Percentiles rank a stretch among this genome's conserved stretches.
Evolutionary conservation across 208 protist species (phyloP).

Genomic region (Leishmania tropica): DNA sequence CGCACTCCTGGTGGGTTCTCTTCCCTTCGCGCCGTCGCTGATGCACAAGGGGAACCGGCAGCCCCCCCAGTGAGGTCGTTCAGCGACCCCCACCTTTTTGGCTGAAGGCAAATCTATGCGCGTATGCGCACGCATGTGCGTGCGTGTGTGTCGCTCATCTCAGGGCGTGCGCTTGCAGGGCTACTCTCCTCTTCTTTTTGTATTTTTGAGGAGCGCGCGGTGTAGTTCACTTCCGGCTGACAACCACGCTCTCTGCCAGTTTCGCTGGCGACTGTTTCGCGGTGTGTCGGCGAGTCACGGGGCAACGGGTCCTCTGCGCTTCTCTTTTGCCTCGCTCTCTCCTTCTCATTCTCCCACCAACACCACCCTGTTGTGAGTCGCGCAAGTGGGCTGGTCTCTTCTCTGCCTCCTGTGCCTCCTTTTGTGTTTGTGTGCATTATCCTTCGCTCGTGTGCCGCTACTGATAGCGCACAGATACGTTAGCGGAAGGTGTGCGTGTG

Average conservation of each 20-base stretch:
- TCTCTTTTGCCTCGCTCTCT: background rate
- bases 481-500: background rate
- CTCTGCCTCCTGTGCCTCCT: conserved; percentile 6
- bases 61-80: background rate
- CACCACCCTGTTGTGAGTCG: too few relatives aligned
- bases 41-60: background rate
- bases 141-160: conserved; percentile 2
- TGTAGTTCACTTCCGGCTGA: too few relatives aligned
- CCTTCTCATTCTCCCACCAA: too few relatives aligned
- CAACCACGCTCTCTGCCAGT: too few relatives aligned
- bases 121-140: background rate
- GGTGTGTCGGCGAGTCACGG: too few relatives aligned
- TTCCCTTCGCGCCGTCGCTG: background rate
- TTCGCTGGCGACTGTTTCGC: too few relatives aligned
- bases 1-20: background rate
- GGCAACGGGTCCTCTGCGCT: background rate
- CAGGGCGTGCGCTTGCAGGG: background rate
- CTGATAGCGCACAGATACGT: too few relatives aligned
- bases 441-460: too few relatives aligned
- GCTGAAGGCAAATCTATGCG: background rate
- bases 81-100: background rate
- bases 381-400: background rate
- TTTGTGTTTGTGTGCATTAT: background rate
- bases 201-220: too few relatives aligned
- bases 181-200: too few relatives aligned